Conservation (phyloP, 1,284 basidiomycete genomes). For the Pseudozyma hubeiensis region DNA sequence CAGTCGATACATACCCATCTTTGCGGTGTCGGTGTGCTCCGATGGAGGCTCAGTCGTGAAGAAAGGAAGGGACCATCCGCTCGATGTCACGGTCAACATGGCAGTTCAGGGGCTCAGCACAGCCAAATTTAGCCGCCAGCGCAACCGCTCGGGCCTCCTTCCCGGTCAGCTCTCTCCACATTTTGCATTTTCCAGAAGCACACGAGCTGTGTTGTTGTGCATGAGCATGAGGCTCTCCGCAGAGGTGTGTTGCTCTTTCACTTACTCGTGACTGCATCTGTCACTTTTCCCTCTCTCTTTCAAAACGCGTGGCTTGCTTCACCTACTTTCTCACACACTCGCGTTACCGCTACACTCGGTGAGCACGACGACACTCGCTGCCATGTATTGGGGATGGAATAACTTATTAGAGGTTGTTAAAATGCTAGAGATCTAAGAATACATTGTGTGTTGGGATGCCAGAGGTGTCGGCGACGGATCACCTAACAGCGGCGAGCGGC, state of each 20-base stretch:
- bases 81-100: background rate
- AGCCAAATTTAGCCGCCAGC: background rate
- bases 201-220: background rate
- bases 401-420: background rate
- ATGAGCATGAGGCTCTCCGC: background rate
- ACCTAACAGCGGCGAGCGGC: slow-evolving; percentile 25
- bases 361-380: too few relatives aligned
- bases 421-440: background rate
- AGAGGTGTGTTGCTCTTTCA: too few relatives aligned
- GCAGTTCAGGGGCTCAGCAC: slow-evolving; percentile 1
- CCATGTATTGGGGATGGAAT: too few relatives aligned
- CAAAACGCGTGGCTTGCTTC: too few relatives aligned
- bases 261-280: too few relatives aligned
- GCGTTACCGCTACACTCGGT: too few relatives aligned
- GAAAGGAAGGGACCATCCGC: background rate
- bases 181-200: background rate
- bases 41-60: background rate
- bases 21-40: too few relatives aligned
- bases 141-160: background rate
- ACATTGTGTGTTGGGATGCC: background rate
- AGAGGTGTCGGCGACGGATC: background rate
- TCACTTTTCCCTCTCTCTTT: background rate
- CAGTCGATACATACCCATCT: too few relatives aligned
- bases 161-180: background rate
- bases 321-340: too few relatives aligned